Evolutionary conservation across 1,139 yeast genomes (phyloP).

Genomic region (Lizanozyma gosingica): DNA sequence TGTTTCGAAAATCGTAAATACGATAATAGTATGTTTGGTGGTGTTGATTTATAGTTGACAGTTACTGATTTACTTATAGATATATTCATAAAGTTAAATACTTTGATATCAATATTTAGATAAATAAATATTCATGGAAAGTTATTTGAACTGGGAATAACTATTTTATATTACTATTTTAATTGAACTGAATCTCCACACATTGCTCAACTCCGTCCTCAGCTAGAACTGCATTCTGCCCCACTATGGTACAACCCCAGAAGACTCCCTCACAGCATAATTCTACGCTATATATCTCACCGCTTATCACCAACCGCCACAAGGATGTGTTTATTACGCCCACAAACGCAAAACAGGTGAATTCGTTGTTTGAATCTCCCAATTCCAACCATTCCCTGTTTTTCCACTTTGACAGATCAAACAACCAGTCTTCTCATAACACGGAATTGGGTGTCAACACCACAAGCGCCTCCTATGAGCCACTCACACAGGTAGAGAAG

Average conservation of each 20-base stretch:
- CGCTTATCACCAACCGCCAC: constrained; percentile 40
- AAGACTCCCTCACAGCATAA: constrained; percentile 36
- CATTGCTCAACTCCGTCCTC: too few relatives aligned
- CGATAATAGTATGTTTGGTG: too few relatives aligned
- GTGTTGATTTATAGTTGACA: too few relatives aligned
- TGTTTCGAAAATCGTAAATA: too few relatives aligned
- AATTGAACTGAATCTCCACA: too few relatives aligned
- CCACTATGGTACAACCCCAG: constrained; percentile 1
- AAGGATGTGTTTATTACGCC: constrained; percentile 47
- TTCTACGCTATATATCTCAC: constrained; percentile 57
- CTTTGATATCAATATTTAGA: too few relatives aligned
- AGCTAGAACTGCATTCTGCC: too few relatives aligned
- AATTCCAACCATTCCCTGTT: constrained; percentile 34
- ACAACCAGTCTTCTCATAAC: constrained; percentile 7
- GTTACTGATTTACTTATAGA: too few relatives aligned
- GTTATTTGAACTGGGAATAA: too few relatives aligned
- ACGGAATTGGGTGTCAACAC: constrained; percentile 4
- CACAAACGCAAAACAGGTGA: constrained; percentile 32
- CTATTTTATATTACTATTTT: too few relatives aligned
- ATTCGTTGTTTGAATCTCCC: constrained; percentile 34
- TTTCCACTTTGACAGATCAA: constrained; percentile 22
- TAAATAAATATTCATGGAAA: too few relatives aligned
- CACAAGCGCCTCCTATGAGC: constrained; percentile 15
- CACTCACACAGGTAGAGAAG: constrained; percentile 75
- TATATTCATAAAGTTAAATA: too few relatives aligned